phyloP scores from a whole-genome alignment of 1,284 basidiomycete species.

The Cryptococcus floricola region DNA sequence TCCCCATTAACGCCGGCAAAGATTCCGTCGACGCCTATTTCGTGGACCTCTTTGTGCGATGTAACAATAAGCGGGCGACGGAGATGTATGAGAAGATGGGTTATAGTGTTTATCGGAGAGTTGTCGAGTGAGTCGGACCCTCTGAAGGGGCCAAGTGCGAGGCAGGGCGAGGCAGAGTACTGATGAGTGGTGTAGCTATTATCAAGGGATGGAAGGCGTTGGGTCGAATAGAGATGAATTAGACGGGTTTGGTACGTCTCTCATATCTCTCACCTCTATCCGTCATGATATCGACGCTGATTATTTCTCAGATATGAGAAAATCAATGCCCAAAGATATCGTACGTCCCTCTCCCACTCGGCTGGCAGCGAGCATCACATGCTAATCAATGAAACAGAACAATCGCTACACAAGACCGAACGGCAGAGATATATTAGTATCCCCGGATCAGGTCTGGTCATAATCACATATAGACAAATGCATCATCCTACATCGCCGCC shows the following conservation, averaged over 20 bases:
- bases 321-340: constrained; percentile 46
- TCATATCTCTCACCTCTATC: background rate
- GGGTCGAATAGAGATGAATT: constrained; percentile 44
- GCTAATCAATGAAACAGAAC: constrained; percentile 17
- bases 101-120: constrained; percentile 48
- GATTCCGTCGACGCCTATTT: constrained; percentile 48
- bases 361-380: background rate
- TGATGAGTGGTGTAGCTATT: constrained; percentile 33
- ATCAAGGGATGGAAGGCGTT: constrained; percentile 48
- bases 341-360: constrained; percentile 13
- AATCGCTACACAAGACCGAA: constrained; percentile 41
- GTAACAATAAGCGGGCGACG: constrained; percentile 47
- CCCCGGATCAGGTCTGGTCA: constrained; percentile 46
- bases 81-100: constrained; percentile 50
- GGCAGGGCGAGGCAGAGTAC: background rate
- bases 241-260: constrained; percentile 42
- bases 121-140: constrained; percentile 46
- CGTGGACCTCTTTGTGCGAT: constrained; percentile 49
- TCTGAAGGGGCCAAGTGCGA: background rate
- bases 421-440: constrained; percentile 44
- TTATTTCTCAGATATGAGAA: constrained; percentile 42
- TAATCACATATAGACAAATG: constrained; percentile 9
- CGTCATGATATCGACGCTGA: background rate
- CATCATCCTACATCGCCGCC: background rate
- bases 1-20: background rate